Base-by-base conservation (phyloP, 768 basidiomycete genomes). In the Lentinula sp. region DNA sequence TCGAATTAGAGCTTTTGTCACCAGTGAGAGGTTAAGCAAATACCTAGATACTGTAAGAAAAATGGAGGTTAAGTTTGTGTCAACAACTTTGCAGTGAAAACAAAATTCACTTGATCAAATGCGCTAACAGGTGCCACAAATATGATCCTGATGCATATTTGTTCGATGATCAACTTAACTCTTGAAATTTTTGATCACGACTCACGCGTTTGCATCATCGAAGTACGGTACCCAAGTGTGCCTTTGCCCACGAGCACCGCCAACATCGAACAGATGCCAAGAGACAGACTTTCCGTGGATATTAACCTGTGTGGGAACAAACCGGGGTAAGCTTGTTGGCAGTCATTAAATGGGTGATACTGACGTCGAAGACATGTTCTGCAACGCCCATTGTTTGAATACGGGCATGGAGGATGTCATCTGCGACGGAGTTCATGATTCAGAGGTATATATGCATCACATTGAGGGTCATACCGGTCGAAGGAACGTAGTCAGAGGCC, bases 351-450 rank as follows among this genome's bases (percentile, higher is more conserved):
- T 32, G 56, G 23, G 32, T 10, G 37, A 39, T 28, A 50, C 50
- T 52, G 4, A 93, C 87, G 59, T 91, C 89, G 65, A 93, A 93
- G 34, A 86, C 77, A 65, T 93, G 91, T 70, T 93, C 91, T 0
- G 89, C 82, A 4, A 94, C 87, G 0, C 91, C 91, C 86, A 94
- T 91, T 6, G 91, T 94, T 69, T 93, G 93, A 57, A 94, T 88
- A 39, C 91, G 87, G n/a, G 90, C 91, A 68, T 91, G 90, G 16
- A 94, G 77, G 60, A 94, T 91, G 68, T 94, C 91, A 70, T 93
- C 91, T 91, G 62, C 23, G 21, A 64, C 28, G 64, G 67, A 49
- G 52, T 61, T 37, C 61, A 74, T 59, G 71, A 65, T 69, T 70
- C 71, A 74, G 73, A 70, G 68, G 66, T 40, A 43, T 32, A 59